Conservation (phyloP, 129 eudicot genomes). For the Daucus carota region DNA sequence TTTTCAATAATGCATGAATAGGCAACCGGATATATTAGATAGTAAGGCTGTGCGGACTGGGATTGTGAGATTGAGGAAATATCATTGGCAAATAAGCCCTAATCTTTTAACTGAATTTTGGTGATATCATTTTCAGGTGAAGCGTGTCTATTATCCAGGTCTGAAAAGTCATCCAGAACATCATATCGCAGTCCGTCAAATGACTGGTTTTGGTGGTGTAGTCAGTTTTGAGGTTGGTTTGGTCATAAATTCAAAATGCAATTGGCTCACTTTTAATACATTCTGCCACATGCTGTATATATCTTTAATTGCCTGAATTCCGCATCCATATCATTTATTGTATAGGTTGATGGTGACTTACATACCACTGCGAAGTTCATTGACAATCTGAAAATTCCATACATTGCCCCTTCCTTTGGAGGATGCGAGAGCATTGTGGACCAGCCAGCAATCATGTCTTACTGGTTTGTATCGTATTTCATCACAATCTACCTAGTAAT, state of each 20-base stretch:
- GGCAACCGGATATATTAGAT: background rate
- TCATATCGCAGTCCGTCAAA: slow-evolving; percentile 72
- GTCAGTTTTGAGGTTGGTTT: slow-evolving; percentile 85
- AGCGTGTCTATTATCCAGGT: slow-evolving; percentile 91
- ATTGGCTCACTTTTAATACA: background rate
- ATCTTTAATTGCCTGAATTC: background rate
- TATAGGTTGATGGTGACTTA: slow-evolving; percentile 77
- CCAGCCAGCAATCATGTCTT: slow-evolving; percentile 97
- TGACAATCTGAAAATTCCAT: slow-evolving; percentile 69
- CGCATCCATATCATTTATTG: background rate
- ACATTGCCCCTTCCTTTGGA: slow-evolving; percentile 96
- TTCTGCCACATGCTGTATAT: background rate
- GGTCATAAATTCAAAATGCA: background rate
- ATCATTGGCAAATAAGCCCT: background rate
- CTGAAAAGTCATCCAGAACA: slow-evolving; percentile 85
- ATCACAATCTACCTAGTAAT: background rate
- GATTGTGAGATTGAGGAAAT: background rate
- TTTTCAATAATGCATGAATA: background rate
- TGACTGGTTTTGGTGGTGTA: slow-evolving; percentile 94
- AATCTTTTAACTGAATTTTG: background rate
- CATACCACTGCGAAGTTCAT: slow-evolving; percentile 55
- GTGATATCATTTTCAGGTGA: slow-evolving; percentile 47
- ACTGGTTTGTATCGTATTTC: slow-evolving; percentile 41
- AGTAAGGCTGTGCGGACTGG: background rate
- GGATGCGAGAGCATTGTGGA: slow-evolving; percentile 94